phyloP scores from a whole-genome alignment of 2,329 filamentous ascomycete genomes.

The Cladophialophora immunda region DNA sequence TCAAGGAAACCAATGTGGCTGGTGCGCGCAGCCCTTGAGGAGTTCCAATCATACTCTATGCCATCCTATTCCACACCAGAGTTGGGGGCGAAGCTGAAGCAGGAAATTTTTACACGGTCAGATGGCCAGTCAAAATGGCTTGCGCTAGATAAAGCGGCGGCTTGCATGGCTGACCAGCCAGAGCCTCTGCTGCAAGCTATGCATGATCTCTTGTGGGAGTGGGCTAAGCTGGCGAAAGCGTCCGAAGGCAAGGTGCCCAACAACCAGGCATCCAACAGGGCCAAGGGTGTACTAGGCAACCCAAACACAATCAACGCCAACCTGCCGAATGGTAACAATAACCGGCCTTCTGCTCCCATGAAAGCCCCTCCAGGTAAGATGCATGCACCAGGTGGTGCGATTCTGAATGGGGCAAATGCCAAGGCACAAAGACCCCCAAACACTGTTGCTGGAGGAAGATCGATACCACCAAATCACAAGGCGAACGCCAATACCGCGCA shows the following conservation, averaged over 20 bases:
- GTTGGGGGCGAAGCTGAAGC: slow-evolving; percentile 34
- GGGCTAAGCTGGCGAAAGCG: slow-evolving; percentile 31
- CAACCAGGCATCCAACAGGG: slow-evolving; percentile 9
- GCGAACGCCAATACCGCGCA: slow-evolving; percentile 16
- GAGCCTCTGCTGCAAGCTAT: slow-evolving; percentile 36
- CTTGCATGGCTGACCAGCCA: slow-evolving; percentile 34
- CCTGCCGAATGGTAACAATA: slow-evolving; percentile 12
- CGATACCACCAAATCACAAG: slow-evolving; percentile 16
- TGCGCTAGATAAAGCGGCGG: slow-evolving; percentile 36
- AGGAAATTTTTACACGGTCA: slow-evolving; percentile 35
- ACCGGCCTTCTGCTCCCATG: not conserved
- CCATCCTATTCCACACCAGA: slow-evolving; percentile 36
- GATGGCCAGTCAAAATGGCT: slow-evolving; percentile 35
- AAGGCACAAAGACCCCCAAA: slow-evolving; percentile 6
- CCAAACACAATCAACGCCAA: slow-evolving; percentile 9
- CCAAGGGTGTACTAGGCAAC: slow-evolving; percentile 7
- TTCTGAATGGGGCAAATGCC: slow-evolving; percentile 16
- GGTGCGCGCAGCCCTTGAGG: slow-evolving; percentile 39
- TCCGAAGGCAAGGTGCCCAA: slow-evolving; percentile 8
- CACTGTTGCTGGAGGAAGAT: slow-evolving; percentile 6
- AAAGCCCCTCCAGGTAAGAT: slow-evolving; percentile 20
- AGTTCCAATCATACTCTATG: slow-evolving; percentile 38
- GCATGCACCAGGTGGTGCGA: not conserved
- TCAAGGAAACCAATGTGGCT: slow-evolving; percentile 35
- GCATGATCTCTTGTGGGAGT: slow-evolving; percentile 35